These are phyloP conservation scores for Pythium graminicola DNA, from an alignment of 352 stramenopile species.

Conservation along the genomic window DNA sequence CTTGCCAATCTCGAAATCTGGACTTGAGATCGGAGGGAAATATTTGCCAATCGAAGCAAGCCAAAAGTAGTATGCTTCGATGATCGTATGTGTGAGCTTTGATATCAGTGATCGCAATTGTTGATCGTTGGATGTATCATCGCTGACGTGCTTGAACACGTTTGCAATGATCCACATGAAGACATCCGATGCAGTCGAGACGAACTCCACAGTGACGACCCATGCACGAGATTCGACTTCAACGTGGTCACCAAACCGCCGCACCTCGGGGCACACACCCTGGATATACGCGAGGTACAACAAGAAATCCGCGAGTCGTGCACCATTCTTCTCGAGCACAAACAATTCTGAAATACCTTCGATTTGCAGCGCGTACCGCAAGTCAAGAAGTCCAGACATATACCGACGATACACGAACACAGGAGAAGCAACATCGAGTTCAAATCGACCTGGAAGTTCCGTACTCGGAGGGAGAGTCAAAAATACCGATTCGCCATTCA, in stretches of 20 bases:
- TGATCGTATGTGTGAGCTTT: slow-evolving; percentile 53
- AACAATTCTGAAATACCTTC: slow-evolving; percentile 91
- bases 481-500: slow-evolving; percentile 38
- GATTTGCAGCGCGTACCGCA: slow-evolving; percentile 98
- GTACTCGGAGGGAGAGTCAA: slow-evolving; percentile 46
- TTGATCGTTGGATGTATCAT: slow-evolving; percentile 5
- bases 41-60: slow-evolving; percentile 67
- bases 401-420: slow-evolving; percentile 94
- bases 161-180: slow-evolving; percentile 78
- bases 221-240: slow-evolving; percentile 73
- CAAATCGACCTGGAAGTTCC: slow-evolving; percentile 50
- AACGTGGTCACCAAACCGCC: slow-evolving; percentile 63
- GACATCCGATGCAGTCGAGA: slow-evolving; percentile 75
- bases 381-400: slow-evolving; percentile 93
- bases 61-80: slow-evolving; percentile 80
- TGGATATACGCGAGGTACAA: slow-evolving; percentile 73
- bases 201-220: slow-evolving; percentile 79
- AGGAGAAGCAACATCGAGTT: slow-evolving; percentile 78
- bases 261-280: slow-evolving; percentile 57
- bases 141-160: slow-evolving; percentile 51
- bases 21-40: slow-evolving; percentile 35
- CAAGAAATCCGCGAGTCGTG: slow-evolving; percentile 51
- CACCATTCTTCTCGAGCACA: slow-evolving; percentile 61
- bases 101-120: slow-evolving; percentile 29
- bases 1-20: slow-evolving; percentile 52